Evolutionary conservation across 345 rosid species (phyloP).

Genomic region (Hibiscus trionum): DNA sequence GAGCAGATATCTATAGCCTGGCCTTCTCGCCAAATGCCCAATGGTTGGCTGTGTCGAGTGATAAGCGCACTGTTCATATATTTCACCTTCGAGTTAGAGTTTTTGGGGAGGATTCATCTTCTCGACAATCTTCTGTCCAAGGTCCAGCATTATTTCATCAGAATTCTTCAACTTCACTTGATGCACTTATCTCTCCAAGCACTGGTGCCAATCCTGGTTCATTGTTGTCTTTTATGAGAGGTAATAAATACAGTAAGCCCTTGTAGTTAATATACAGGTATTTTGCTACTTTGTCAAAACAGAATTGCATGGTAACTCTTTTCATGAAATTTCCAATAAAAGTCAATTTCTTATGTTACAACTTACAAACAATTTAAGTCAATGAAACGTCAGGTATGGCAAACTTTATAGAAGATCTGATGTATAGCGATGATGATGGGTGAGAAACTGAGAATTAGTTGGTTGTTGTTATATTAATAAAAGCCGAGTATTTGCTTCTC

Average conservation of each 20-base stretch:
- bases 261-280: not conserved
- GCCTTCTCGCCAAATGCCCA: slow-evolving; percentile 66
- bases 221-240: slow-evolving; percentile 81
- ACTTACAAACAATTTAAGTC: slow-evolving; percentile 4
- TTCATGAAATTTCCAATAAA: not conserved
- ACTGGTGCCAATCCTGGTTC: slow-evolving; percentile 73
- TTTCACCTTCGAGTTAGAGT: slow-evolving; percentile 83
- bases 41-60: slow-evolving; percentile 91
- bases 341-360: not conserved
- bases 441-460: not conserved
- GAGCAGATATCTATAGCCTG: slow-evolving; percentile 81
- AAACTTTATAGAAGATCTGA: not conserved
- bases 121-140: slow-evolving; percentile 27
- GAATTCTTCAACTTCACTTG: slow-evolving; percentile 59
- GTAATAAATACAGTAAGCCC: slow-evolving; percentile 25
- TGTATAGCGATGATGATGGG: not conserved
- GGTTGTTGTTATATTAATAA: not conserved
- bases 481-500: not conserved
- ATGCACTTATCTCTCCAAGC: slow-evolving; percentile 58
- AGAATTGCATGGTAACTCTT: not conserved
- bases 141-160: slow-evolving; percentile 29
- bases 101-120: slow-evolving; percentile 54
- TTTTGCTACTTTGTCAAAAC: not conserved
- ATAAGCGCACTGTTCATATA: slow-evolving; percentile 79
- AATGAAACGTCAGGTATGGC: not conserved